Base-by-base conservation (phyloP, 768 basidiomycete species). In the Boletus reticuloceps region DNA sequence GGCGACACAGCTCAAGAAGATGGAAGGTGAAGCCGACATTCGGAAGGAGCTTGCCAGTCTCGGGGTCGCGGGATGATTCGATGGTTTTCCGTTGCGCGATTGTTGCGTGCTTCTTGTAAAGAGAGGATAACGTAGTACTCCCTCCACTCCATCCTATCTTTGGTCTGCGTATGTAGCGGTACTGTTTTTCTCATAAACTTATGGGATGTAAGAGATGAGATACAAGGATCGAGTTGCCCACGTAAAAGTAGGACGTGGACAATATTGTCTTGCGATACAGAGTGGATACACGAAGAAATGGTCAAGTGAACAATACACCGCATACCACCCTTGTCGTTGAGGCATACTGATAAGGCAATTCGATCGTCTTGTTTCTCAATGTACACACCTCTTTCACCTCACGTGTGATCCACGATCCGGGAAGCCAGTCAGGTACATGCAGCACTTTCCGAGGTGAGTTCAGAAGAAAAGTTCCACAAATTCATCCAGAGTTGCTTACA, bases 1-100 rank as follows among this genome's bases (percentile, higher is more conserved):
- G 72, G 87, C 86, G 53, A 99, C 96, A 17, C 96, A 99, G 73
- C 76, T 96, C 62, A 91, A 89, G 83, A 99, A 99, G 83, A 96
- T 98, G 64, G 94, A 97, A 40, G 86, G 87, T 10, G 95, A 98
- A 72, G 80, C 69, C 10, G 89, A 89, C 56, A 92, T 98, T 65
- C 77, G 84, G 64, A 85, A 84, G 67, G 95, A 97, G 75, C 82
- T 98, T 46, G 69, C 77, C 12, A 60, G 63, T 25, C 68, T 79
- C 4, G 69, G 58, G 42, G n/a, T 65, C 36, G 22, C 59, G 4
- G 65, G 56, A 29, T 71, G 42, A 64, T 13, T 31, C 14, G 29
- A 3, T 20, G 19, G 16, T 38, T 20, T 31, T 29, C 27, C 27
- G 27, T 29, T 9, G 27, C 8, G 27, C 27, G 29, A 17, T 37